A percentile compares a stretch with the other conserved stretches of the same genome.
These are phyloP conservation scores for Ophiostoma ips DNA, from an alignment of 2,329 filamentous ascomycete genomes.

Conservation along the genomic window DNA sequence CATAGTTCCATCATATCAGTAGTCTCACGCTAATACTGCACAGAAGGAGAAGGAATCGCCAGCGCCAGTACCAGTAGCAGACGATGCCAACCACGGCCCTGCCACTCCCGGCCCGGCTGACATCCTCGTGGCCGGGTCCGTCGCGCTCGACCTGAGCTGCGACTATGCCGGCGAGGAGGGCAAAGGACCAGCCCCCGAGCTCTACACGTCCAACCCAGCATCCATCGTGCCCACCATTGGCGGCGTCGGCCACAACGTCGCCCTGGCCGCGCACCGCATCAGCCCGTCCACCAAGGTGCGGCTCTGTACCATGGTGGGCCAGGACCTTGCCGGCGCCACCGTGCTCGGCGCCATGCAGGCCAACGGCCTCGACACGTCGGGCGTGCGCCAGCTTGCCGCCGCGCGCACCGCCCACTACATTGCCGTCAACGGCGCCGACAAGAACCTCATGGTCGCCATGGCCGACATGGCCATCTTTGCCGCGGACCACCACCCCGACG, in stretches of 20 bases:
- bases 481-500: conserved; percentile 26
- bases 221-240: conserved; percentile 71
- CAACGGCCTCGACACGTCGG: conserved; percentile 49
- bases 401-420: conserved; percentile 80
- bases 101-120: conserved; percentile 28
- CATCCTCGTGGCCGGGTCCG: conserved; percentile 78
- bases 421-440: conserved; percentile 70
- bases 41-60: not conserved
- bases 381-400: conserved; percentile 43
- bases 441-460: conserved; percentile 82
- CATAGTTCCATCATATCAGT: not conserved
- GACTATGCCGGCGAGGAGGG: conserved; percentile 41
- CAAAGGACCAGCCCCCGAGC: conserved; percentile 28
- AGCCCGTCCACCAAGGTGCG: conserved; percentile 48
- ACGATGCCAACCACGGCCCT: not conserved
- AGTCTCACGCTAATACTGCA: not conserved
- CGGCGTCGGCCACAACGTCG: conserved; percentile 86
- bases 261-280: conserved; percentile 61
- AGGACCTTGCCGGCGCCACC: conserved; percentile 66
- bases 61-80: not conserved
- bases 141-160: conserved; percentile 79
- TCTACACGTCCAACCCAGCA: conserved; percentile 77
- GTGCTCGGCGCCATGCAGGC: conserved; percentile 52
- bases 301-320: conserved; percentile 68
- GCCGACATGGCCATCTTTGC: conserved; percentile 79